phyloP scores from a whole-genome alignment of 305 asterid genomes.

The Petunia hybrid region DNA sequence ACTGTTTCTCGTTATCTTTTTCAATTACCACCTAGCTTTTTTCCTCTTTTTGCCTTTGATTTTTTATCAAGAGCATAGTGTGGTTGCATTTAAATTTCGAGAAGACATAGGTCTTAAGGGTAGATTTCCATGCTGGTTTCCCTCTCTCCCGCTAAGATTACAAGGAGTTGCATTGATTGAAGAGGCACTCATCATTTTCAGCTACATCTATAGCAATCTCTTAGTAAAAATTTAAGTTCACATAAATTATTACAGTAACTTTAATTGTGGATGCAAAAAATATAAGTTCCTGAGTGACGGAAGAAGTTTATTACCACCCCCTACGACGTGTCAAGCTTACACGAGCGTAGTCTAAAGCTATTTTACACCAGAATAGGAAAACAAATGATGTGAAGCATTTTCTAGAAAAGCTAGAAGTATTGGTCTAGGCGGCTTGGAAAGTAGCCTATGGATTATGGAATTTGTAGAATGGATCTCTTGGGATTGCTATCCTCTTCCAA shows the following conservation, averaged over 20 bases:
- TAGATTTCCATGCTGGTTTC: neutral
- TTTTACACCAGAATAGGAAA: neutral
- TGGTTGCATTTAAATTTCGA: neutral
- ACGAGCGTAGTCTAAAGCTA: neutral
- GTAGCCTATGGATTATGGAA: neutral
- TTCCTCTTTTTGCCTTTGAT: neutral
- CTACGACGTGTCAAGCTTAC: neutral
- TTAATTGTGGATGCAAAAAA: neutral
- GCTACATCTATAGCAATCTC: too few species aligned
- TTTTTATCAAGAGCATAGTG: neutral
- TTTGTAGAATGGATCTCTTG: slow-evolving; percentile 3
- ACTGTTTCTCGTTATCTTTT: neutral
- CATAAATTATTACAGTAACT: too few species aligned
- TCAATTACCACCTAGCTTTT: neutral
- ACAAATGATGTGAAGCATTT: neutral
- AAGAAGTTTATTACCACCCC: too few species aligned
- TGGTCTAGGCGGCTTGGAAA: neutral
- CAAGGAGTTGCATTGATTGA: too few species aligned
- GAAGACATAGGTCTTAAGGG: neutral
- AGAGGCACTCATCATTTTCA: too few species aligned
- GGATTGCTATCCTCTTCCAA: slow-evolving; percentile 3
- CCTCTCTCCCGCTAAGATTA: too few species aligned
- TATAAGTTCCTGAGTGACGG: neutral
- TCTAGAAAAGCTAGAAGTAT: neutral
- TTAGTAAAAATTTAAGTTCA: neutral